Base-by-base conservation (phyloP, 306 rosid species). In the Trichosanthes truncata region DNA sequence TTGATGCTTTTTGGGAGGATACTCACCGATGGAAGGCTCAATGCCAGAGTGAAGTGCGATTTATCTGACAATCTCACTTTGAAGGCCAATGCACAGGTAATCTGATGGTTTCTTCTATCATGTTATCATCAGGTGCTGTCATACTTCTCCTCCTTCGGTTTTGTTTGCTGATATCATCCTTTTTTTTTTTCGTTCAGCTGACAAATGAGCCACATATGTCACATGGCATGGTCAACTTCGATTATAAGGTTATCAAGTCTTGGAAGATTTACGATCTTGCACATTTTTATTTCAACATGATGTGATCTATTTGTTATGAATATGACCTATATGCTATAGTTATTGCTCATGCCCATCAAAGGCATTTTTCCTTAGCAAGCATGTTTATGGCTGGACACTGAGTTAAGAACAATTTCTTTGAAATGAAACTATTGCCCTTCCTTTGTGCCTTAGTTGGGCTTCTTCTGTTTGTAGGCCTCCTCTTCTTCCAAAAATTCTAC, bases 151-250 rank as follows among this genome's bases (percentile, higher is more conserved):
- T 49, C 17, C 17, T 14, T 49, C 4, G 3, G 10, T 66, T 9
- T 66, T 51, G 7, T 36, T 78, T 4, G 25, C 68, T 79, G 33
- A 35, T 45, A 0, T 25, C n/a, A 25, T 74, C 61, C 41, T 25
- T 79, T 0, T 38, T n/a, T n/a, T 78, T 48, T 29, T 3, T 80
- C 7, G 78, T 81, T 25, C 97, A 96, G 99, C 93, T 96, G 74
- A 88, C 97, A 20, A 89, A 85, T 23, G 99, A 96, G 80, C 98
- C 99, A 13, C 99, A 96, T 35, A 91, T 93, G 99, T 96, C 99
- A 13, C 99, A 96, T 83, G 99, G 97, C 81, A 89, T 96, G 90
- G 56, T 84, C 80, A 90, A 90, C 88, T 91, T 93, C 80, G 99
- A 96, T 81, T 96, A 96, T 88, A 93, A 93, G 97, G 99, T 96